Base-by-base conservation (phyloP, 176 grass and related monocot genomes). In the Poa pratensis region DNA sequence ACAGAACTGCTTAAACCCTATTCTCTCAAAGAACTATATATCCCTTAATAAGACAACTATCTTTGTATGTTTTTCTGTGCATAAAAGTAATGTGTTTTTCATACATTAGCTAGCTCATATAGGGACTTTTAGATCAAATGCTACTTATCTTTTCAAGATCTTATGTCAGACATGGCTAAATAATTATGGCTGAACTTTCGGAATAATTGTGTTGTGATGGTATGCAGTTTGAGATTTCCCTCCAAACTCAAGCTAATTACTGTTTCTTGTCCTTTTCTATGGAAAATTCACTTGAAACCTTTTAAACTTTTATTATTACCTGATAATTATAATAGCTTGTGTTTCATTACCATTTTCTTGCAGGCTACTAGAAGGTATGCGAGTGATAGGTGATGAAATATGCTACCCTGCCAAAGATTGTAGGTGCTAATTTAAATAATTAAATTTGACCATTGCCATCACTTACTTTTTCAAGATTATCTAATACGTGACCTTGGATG, bases 391-490 rank as follows among this genome's bases (percentile, higher is more conserved):
- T 62, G 83, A 95, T 65, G 96, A 98, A 88, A 98, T 98, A 86
- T 98, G 96, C 80, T 98, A 98, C 63, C 96, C 96, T 27, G 91
- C 96, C 50, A 98, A 98, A 95, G 96, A 98, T 67, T 98, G 96
- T 98, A 58, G 55, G 85, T 94, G 46, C 4, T 1, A 27, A 7
- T 28, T 76, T 30, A 81, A 20, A n/a, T 34, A 19, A 66, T 67
- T 30, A 68, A 73, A 3, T 57, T 81, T 42, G 0, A 87, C 53
- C n/a, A 65, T 57, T 66, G 54, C 23, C 10, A 1, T 32, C 74
- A 22, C 60, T 20, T 59, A 11, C 6, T 52, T 73, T 35, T 83
- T 63, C 69, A 48, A 82, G 12, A 72, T 4, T 69, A 75, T 37
- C 3, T 11, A 77, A 77, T 43, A 80, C 20, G 35, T 83, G 48